phyloP scores from a whole-genome alignment of 352 stramenopile species.

The Peronosclerospora sorghi region DNA sequence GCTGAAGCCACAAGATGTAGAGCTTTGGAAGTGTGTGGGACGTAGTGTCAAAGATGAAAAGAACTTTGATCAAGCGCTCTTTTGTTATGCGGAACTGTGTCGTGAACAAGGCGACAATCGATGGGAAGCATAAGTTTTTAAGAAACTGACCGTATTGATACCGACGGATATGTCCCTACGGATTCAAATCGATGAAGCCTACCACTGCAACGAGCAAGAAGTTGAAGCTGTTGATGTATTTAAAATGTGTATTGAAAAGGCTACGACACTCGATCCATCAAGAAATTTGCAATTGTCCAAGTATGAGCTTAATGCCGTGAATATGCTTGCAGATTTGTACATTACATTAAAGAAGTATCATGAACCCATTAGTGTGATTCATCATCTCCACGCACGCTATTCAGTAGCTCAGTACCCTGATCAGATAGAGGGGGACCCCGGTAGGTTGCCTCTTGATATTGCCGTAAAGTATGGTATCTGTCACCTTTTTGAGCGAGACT shows the following conservation, averaged over 20 bases:
- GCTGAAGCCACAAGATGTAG: too few species aligned
- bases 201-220: too few species aligned
- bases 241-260: conserved; percentile 77
- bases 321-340: too few species aligned
- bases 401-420: conserved; percentile 41
- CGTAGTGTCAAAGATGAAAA: too few species aligned
- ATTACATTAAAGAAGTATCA: conserved; percentile 78
- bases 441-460: conserved; percentile 61
- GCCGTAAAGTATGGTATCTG: too few species aligned
- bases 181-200: too few species aligned
- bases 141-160: too few species aligned
- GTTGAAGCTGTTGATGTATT: conserved; percentile 76
- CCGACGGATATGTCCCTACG: too few species aligned
- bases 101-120: conserved; percentile 70
- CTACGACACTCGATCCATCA: conserved; percentile 40
- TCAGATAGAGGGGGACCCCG: conserved; percentile 52
- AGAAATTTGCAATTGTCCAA: conserved; percentile 69
- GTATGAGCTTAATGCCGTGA: too few species aligned
- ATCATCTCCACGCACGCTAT: conserved; percentile 60
- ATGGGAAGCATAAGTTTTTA: conserved; percentile 54
- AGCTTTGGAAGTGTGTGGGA: too few species aligned
- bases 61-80: too few species aligned
- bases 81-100: conserved; percentile 73
- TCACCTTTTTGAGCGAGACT: too few species aligned
- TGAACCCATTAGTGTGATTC: conserved; percentile 68